Conservation (phyloP, 1,284 basidiomycete species). For the Thelephora terrestris region DNA sequence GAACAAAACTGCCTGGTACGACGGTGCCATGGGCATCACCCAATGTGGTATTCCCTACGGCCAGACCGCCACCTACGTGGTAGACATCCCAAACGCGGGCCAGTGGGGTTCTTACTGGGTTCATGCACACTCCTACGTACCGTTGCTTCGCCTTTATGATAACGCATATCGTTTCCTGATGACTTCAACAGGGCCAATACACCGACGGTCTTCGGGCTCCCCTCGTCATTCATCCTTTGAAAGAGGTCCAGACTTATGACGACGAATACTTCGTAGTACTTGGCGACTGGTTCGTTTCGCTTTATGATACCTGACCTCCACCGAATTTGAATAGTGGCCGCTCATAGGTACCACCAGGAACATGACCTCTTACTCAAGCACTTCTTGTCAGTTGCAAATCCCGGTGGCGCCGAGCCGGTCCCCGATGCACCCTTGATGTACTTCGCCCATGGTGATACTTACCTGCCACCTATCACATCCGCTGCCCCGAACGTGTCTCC, state of each 20-base stretch:
- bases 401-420: constrained; percentile 80
- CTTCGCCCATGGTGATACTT: constrained; percentile 65
- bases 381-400: constrained; percentile 72
- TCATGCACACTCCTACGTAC: constrained; percentile 59
- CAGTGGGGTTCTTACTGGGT: constrained; percentile 89
- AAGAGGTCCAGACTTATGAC: constrained; percentile 69
- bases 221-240: constrained; percentile 59
- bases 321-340: too few relatives aligned
- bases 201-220: constrained; percentile 79
- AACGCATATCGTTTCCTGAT: background rate
- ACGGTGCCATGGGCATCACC: constrained; percentile 75
- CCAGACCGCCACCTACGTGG: constrained; percentile 63
- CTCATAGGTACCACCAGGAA: constrained; percentile 60
- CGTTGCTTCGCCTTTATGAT: constrained; percentile 9
- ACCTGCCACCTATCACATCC: constrained; percentile 52
- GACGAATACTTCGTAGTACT: constrained; percentile 85
- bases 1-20: constrained; percentile 77
- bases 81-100: constrained; percentile 63
- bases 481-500: constrained; percentile 29
- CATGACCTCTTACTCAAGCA: constrained; percentile 52
- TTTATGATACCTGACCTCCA: background rate
- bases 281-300: constrained; percentile 18
- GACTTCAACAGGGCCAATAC: constrained; percentile 61
- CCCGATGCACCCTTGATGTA: constrained; percentile 78
- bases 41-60: constrained; percentile 86